Evolutionary conservation across 805 yeast species (phyloP).

Genomic region (Candida xyloterini): DNA sequence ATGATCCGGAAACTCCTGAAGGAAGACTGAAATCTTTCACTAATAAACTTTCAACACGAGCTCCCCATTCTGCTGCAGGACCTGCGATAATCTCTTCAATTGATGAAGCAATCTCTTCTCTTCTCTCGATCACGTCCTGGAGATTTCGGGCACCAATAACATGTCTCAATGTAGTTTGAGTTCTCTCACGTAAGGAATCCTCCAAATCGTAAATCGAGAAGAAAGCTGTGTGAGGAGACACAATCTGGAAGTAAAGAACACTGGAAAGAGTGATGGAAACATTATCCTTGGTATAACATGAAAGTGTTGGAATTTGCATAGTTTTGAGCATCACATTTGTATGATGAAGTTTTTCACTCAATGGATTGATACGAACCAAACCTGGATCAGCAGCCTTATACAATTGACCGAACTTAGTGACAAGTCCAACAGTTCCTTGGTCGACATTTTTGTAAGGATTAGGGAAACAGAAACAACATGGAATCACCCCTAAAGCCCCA

Average conservation of each 20-base stretch:
- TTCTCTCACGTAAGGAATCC: conserved; percentile 58
- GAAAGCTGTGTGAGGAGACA: conserved; percentile 64
- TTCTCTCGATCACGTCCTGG: conserved; percentile 70
- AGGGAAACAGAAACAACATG: conserved; percentile 51
- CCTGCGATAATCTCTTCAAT: conserved; percentile 59
- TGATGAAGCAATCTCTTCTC: conserved; percentile 67
- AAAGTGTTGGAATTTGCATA: conserved; percentile 62
- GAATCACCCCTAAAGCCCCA: conserved; percentile 54
- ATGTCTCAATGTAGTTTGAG: conserved; percentile 71
- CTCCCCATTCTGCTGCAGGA: conserved; percentile 71
- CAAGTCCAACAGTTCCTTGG: conserved; percentile 68
- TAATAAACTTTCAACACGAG: conserved; percentile 60
- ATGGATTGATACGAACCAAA: conserved; percentile 58
- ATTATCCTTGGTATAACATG: conserved; percentile 69
- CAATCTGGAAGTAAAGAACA: conserved; percentile 63
- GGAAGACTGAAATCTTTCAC: conserved; percentile 64
- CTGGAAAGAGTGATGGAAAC: conserved; percentile 61
- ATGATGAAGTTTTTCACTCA: conserved; percentile 51
- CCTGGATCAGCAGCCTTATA: conserved; percentile 69
- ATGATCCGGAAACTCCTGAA: conserved; percentile 51
- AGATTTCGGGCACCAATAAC: conserved; percentile 63
- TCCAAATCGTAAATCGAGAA: conserved; percentile 54
- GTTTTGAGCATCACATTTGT: conserved; percentile 58
- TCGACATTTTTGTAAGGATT: conserved; percentile 59
- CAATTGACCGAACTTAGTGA: conserved; percentile 65